Conservation (phyloP, 2,329 filamentous ascomycete genomes). For the Ophiostoma pallidulum region DNA sequence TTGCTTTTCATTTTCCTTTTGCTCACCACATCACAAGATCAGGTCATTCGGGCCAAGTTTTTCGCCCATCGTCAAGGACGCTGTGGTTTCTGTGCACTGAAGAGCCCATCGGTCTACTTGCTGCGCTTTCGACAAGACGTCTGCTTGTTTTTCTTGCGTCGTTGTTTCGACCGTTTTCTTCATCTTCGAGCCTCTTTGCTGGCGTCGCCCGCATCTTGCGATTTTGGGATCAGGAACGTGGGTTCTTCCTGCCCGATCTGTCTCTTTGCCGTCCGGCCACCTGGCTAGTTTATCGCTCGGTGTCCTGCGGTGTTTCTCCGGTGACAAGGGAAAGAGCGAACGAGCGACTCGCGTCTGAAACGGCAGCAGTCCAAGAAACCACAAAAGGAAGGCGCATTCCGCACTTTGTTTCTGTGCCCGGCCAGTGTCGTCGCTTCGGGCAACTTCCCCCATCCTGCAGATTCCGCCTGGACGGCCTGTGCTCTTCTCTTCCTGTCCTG, state of each 20-base stretch:
- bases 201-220: background rate
- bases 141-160: background rate
- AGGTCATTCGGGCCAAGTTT: constrained; percentile 2
- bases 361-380: background rate
- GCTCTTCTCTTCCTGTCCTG: background rate
- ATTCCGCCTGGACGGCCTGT: background rate
- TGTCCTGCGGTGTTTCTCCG: background rate
- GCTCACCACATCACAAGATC: background rate
- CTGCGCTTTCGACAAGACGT: too few relatives aligned
- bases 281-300: background rate
- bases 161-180: background rate
- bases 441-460: constrained; percentile 1
- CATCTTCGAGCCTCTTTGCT: background rate
- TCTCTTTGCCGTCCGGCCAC: background rate
- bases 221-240: background rate
- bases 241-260: constrained; percentile 4
- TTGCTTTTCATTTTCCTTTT: background rate
- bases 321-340: background rate
- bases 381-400: background rate
- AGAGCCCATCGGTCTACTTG: too few relatives aligned
- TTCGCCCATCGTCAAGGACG: background rate
- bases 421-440: constrained; percentile 3
- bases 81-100: background rate
- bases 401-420: background rate
- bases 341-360: background rate